Evolutionary conservation across 2,329 filamentous ascomycete species (phyloP).

Genomic region (Verticillium albo-atrum): DNA sequence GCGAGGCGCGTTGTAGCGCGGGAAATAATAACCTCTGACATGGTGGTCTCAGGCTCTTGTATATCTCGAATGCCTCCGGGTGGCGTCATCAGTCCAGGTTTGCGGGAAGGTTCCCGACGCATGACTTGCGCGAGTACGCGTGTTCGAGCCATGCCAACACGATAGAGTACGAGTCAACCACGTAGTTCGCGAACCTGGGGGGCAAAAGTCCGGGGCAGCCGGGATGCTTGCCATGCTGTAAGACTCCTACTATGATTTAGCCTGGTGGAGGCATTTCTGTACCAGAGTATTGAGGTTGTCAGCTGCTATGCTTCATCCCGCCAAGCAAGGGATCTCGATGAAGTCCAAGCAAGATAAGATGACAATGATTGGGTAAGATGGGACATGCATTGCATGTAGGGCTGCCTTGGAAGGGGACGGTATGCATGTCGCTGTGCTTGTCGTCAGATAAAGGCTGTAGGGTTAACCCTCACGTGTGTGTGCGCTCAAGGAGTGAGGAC

Average conservation of each 20-base stretch:
- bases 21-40: not conserved
- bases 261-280: not conserved
- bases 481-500: not conserved
- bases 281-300: not conserved
- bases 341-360: not conserved
- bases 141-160: not conserved
- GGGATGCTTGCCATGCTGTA: not conserved
- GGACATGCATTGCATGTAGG: not conserved
- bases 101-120: not conserved
- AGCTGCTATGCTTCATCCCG: not conserved
- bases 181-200: not conserved
- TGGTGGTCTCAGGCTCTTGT: not conserved
- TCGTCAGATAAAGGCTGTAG: not conserved
- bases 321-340: not conserved
- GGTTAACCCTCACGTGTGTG: not conserved
- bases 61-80: not conserved
- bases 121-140: not conserved
- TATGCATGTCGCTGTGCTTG: not conserved
- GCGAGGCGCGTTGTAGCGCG: not conserved
- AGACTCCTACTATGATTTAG: not conserved
- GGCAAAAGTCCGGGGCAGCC: not conserved
- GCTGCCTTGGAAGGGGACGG: not conserved
- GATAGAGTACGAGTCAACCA: not conserved
- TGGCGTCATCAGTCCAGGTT: not conserved
- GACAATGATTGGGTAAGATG: not conserved